Conservation (phyloP, 805 yeast species). For the Candida vaughaniae region DNA sequence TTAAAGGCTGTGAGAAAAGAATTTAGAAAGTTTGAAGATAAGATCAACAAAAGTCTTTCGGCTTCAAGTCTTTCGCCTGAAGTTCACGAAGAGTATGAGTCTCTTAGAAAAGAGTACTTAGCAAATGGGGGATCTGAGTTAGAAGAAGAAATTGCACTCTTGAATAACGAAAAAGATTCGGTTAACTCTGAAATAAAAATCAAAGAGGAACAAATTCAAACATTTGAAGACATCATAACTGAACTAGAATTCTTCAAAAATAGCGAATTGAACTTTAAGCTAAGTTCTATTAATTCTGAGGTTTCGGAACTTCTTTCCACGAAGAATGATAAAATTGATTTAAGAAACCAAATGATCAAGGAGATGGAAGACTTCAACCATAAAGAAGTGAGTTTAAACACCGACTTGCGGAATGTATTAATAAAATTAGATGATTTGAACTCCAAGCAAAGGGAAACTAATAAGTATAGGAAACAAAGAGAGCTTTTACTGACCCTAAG, state of each 20-base stretch:
- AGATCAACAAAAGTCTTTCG: constrained; percentile 15
- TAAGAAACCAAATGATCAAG: constrained; percentile 27
- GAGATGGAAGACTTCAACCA: constrained; percentile 35
- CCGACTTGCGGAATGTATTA: constrained; percentile 59
- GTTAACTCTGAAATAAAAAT: constrained; percentile 25
- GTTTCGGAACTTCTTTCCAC: constrained; percentile 29
- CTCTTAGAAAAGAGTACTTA: constrained; percentile 55
- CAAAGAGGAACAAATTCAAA: constrained; percentile 29
- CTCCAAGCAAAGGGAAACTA: constrained; percentile 74
- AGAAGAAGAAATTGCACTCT: constrained; percentile 48
- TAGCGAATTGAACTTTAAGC: constrained; percentile 37
- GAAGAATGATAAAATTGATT: constrained; percentile 25
- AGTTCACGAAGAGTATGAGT: constrained; percentile 57
- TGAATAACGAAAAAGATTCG: constrained; percentile 46
- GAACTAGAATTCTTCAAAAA: constrained; percentile 36
- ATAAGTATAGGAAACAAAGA: constrained; percentile 63
- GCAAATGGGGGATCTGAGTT: constrained; percentile 54
- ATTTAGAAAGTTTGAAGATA: constrained; percentile 31
- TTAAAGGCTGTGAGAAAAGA: constrained; percentile 40
- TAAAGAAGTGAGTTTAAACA: constrained; percentile 61
- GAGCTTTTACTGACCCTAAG: constrained; percentile 71
- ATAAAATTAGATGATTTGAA: constrained; percentile 66
- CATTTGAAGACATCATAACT: constrained; percentile 36
- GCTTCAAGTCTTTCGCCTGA: constrained; percentile 23
- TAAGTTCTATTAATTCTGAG: constrained; percentile 26